Conservation (phyloP, 2,329 filamentous ascomycete species). For the Ceratocystis lukuohia region DNA sequence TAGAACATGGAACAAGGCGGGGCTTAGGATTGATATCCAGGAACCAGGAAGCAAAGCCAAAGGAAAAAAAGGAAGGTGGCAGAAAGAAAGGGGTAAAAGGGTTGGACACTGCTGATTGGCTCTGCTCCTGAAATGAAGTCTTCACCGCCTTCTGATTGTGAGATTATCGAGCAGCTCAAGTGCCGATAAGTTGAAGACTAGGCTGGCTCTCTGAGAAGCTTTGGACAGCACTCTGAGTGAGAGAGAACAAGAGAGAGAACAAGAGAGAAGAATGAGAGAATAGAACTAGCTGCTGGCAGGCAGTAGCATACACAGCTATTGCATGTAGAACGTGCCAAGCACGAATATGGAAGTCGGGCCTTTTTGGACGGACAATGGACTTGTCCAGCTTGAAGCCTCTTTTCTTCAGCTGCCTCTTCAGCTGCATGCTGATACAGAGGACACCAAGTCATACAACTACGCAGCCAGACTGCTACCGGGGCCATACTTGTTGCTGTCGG, state of each 20-base stretch:
- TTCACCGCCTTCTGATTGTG: neutral
- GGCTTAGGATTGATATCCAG: neutral
- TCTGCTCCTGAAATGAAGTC: neutral
- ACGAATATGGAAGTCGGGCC: neutral
- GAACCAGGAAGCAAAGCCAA: neutral
- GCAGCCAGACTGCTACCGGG: neutral
- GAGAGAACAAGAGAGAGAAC: neutral
- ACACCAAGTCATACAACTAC: neutral
- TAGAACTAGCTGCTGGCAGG: neutral
- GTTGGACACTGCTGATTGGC: neutral
- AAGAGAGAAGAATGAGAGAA: neutral
- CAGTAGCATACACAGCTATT: neutral
- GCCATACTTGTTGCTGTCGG: neutral
- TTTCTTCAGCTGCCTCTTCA: neutral
- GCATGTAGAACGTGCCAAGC: neutral
- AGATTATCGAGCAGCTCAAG: neutral
- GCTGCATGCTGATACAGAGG: too few relatives aligned
- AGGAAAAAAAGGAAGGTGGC: neutral
- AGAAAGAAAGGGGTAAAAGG: conserved; percentile 7
- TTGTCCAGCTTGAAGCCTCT: neutral
- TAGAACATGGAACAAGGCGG: conserved; percentile 3
- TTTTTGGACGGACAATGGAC: neutral
- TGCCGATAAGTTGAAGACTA: neutral
- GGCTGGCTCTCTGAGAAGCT: neutral
- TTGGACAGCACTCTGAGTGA: neutral